Base-by-base conservation (phyloP, 2,329 filamentous ascomycete species). In the Trichoderma citrinoviride region DNA sequence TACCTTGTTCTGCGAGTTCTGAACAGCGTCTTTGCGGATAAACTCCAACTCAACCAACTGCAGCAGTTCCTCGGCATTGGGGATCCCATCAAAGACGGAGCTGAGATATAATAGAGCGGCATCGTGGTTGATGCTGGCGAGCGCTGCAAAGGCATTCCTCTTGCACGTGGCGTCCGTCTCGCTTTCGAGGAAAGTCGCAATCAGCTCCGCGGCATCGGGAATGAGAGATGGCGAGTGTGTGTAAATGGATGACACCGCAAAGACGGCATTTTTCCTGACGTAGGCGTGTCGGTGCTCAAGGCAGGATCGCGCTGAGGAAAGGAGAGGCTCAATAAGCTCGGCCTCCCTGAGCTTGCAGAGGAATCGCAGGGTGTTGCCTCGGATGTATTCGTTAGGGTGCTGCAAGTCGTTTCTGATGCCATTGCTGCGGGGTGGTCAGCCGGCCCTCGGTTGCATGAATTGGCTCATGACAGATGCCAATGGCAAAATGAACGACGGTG, bases 391-490 rank as follows among this genome's bases (percentile, higher is more conserved):
- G 82, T 99, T 98, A 65, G 95, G 89, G 73, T 97, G 94, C 77
- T 98, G 94, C 67, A 99, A 84, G 76, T 99, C 95, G 78, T 98
- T 97, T 74, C 94, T 90, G 74, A 99, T 98, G 70, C 95, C 95
- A 79, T 99, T 99, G 80, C 94, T 97, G 73, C 62, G 60, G 2
- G n/a, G 54, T 29, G 49, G 58, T 66, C 58, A 66, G 60, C 41
- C 40, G 23, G 8, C 19, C 44, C 29, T 23, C 29, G 7, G 17
- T 19, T 27, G 7, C 14, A 8, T 25, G 21, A 40, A n/a, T 25
- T 23, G 27, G 19, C n/a, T 29, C 15, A 14, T n/a, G 3, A 33
- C 29, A 23, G 15, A 3, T n/a, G 46, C 7, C 53, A 52, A 64
- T 58, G n/a, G 44, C 46, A 27, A 2, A 29, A 14, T 12, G 40